Evolutionary conservation across 208 protist genomes (phyloP).

Genomic region (Leishmania tarentolae): DNA sequence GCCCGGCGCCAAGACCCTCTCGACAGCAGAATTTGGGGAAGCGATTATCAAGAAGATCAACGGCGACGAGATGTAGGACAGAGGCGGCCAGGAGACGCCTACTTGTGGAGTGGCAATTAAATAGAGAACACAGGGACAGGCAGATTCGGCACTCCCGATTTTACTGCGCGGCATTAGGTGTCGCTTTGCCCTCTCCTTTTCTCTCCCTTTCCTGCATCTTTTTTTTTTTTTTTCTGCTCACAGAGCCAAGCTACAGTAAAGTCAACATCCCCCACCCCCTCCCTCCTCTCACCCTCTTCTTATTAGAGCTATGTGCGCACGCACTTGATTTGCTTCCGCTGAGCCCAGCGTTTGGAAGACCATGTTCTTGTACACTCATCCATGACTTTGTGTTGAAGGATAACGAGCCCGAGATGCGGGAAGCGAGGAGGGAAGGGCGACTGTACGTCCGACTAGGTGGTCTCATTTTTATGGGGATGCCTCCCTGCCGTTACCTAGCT

Average conservation of each 20-base stretch:
- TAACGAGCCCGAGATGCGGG: background rate
- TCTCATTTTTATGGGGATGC: background rate
- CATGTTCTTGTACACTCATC: background rate
- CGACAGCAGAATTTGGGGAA: conserved; percentile 37
- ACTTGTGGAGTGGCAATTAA: background rate
- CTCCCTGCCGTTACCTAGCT: too few species aligned
- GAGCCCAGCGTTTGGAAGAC: background rate
- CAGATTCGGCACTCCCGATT: background rate
- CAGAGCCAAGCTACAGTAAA: too few species aligned
- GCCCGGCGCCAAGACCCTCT: conserved; percentile 31
- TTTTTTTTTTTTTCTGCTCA: background rate
- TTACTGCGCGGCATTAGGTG: background rate
- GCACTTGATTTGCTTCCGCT: background rate
- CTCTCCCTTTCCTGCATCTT: background rate
- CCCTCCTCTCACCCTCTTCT: background rate
- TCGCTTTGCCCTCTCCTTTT: background rate
- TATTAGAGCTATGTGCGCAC: background rate
- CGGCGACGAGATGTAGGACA: background rate
- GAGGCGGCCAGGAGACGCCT: too few species aligned
- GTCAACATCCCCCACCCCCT: background rate
- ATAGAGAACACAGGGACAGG: background rate
- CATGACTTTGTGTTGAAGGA: background rate
- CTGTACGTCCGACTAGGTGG: background rate
- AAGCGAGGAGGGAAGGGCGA: too few species aligned
- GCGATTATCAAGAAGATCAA: conserved; percentile 36